A percentile compares a stretch with the other conserved stretches of the same genome.
phyloP scores from a whole-genome alignment of 495 filamentous ascomycete species.

The Hypoxylon fuscum region DNA sequence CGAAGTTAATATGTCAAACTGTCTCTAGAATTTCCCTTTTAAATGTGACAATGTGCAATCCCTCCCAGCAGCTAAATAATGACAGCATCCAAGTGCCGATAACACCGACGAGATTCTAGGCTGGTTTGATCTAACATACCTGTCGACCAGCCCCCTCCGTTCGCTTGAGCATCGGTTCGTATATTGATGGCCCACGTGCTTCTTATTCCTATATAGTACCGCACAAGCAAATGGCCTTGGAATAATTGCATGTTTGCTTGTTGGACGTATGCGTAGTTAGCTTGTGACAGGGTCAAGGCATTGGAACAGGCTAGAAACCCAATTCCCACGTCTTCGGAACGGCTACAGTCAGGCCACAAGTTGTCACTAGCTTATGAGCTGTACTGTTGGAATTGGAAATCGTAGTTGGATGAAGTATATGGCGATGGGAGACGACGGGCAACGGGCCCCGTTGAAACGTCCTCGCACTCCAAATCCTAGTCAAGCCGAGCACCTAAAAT shows the following conservation, averaged over 20 bases:
- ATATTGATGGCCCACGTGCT: slow-evolving; percentile 19
- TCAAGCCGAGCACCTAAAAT: slow-evolving; percentile 24
- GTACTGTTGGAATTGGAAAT: slow-evolving; percentile 2
- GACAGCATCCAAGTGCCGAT: slow-evolving; percentile 24
- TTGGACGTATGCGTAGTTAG: slow-evolving; percentile 21
- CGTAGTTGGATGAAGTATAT: slow-evolving; percentile 3
- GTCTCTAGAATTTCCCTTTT: slow-evolving; percentile 28
- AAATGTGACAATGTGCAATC: slow-evolving; percentile 32
- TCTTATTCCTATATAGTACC: slow-evolving; percentile 17
- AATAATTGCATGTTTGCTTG: slow-evolving; percentile 32
- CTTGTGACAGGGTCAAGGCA: slow-evolving; percentile 26
- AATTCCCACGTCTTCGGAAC: slow-evolving; percentile 25
- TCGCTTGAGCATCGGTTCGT: not conserved
- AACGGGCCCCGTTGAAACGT: too few species aligned
- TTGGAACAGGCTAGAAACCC: slow-evolving; percentile 21
- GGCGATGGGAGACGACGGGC: too few species aligned
- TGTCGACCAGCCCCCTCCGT: slow-evolving; percentile 6
- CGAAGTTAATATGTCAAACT: slow-evolving; percentile 34
- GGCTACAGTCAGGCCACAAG: slow-evolving; percentile 14
- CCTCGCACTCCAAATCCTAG: slow-evolving; percentile 12
- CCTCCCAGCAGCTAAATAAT: slow-evolving; percentile 25
- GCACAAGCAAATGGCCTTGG: slow-evolving; percentile 2
- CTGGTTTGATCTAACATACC: slow-evolving; percentile 10
- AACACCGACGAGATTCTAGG: slow-evolving; percentile 16
- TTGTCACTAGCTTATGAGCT: slow-evolving; percentile 12